Conservation (phyloP, 2,329 filamentous ascomycete genomes). For the Metarhizium album region DNA sequence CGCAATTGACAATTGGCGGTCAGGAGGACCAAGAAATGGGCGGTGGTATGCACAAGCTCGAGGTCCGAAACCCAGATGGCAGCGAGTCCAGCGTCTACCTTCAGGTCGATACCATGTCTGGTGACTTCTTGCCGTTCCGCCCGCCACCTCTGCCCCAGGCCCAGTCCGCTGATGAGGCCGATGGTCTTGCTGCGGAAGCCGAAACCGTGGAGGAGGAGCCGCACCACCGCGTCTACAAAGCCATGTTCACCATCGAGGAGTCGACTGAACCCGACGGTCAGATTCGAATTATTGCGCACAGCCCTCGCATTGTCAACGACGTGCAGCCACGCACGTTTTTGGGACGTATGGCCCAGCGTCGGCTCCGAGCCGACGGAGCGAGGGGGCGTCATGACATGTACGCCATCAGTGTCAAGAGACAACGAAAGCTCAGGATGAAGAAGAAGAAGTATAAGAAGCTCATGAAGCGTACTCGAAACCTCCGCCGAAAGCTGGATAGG, state of each 20-base stretch:
- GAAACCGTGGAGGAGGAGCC: slow-evolving; percentile 26
- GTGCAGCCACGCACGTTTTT: slow-evolving; percentile 47
- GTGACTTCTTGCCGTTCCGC: slow-evolving; percentile 67
- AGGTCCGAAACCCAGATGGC: slow-evolving; percentile 45
- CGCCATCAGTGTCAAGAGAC: slow-evolving; percentile 82
- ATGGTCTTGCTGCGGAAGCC: slow-evolving; percentile 19
- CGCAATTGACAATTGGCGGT: slow-evolving; percentile 36
- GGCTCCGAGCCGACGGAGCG: slow-evolving; percentile 47
- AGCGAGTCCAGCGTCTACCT: slow-evolving; percentile 49
- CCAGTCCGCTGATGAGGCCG: slow-evolving; percentile 31
- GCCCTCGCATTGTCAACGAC: slow-evolving; percentile 45
- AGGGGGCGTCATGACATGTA: slow-evolving; percentile 51
- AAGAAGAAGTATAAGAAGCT: slow-evolving; percentile 99
- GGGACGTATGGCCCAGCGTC: slow-evolving; percentile 57
- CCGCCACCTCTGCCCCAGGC: slow-evolving; percentile 72
- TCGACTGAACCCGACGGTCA: slow-evolving; percentile 49
- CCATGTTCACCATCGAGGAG: slow-evolving; percentile 57
- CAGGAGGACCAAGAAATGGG: slow-evolving; percentile 29
- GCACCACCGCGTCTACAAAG: slow-evolving; percentile 49
- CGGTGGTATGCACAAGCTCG: slow-evolving; percentile 39
- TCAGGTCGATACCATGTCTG: slow-evolving; percentile 57
- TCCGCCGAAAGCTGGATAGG: slow-evolving; percentile 74
- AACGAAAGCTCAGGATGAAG: slow-evolving; percentile 98
- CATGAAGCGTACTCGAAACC: slow-evolving; percentile 80
- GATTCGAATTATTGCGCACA: slow-evolving; percentile 50